Evolutionary conservation across 2,329 filamentous ascomycete genomes (phyloP).

Genomic region (Botryotinia narcissicola): DNA sequence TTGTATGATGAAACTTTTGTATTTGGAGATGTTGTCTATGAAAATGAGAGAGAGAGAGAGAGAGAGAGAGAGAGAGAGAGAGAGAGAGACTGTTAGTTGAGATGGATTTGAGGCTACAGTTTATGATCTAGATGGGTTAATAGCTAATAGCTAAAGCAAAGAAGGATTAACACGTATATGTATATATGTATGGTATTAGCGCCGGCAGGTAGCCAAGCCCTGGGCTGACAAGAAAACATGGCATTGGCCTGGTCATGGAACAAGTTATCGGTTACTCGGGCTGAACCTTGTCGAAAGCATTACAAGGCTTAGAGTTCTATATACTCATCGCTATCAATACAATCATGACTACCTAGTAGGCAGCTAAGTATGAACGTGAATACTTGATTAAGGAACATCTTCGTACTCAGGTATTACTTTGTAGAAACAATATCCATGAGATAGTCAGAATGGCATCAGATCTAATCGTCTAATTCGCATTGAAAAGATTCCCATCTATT

Average conservation of each 20-base stretch:
- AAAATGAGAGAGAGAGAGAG: not conserved
- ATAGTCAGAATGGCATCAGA: not conserved
- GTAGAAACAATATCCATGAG: not conserved
- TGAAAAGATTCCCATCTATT: not conserved
- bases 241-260: no score
- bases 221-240: not conserved
- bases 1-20: not conserved
- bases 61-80: not conserved
- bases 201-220: slow-evolving; percentile 9
- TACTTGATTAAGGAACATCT: not conserved
- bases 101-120: not conserved
- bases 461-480: not conserved
- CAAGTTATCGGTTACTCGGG: not conserved
- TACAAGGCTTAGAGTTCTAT: not conserved
- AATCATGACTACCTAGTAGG: not conserved
- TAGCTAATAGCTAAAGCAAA: not conserved
- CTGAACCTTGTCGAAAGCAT: not conserved
- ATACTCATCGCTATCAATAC: not conserved
- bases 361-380: not conserved
- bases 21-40: not conserved
- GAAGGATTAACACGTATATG: not conserved
- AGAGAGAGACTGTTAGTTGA: not conserved
- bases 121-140: not conserved
- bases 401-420: no score
- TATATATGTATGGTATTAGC: not conserved